Evolutionary conservation across 2,329 filamentous ascomycete species (phyloP).

Genomic region (Alternaria tenuissima): DNA sequence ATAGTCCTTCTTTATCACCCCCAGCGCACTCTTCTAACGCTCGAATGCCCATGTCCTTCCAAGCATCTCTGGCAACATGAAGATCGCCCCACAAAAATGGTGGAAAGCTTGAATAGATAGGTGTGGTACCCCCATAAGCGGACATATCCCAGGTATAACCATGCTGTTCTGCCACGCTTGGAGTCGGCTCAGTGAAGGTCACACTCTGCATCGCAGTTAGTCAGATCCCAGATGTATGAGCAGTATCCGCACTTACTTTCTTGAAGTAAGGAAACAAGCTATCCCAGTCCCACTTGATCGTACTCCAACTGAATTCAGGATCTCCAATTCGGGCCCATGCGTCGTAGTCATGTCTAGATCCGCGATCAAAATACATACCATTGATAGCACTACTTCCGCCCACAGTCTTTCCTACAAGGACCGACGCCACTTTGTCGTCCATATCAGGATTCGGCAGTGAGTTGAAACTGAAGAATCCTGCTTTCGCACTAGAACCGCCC

Average conservation of each 20-base stretch:
- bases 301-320: conserved; percentile 1
- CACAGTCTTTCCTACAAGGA: conserved; percentile 15
- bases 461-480: conserved; percentile 3
- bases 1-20: conserved; percentile 12
- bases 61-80: conserved; percentile 8
- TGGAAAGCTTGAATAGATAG: conserved; percentile 12
- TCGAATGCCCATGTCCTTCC: conserved; percentile 10
- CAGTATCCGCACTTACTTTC: background rate
- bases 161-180: background rate
- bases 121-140: conserved; percentile 12
- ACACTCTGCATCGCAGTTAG: conserved; percentile 4
- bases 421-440: background rate
- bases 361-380: conserved; percentile 14
- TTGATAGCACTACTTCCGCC: conserved; percentile 23
- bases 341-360: conserved; percentile 15
- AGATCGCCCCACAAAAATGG: conserved; percentile 15
- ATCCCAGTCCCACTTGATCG: conserved; percentile 23
- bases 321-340: conserved; percentile 18
- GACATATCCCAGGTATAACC: conserved; percentile 16
- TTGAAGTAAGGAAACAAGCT: conserved; percentile 27
- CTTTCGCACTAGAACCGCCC: background rate
- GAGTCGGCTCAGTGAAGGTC: conserved; percentile 15
- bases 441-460: conserved; percentile 13
- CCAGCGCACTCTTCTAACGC: conserved; percentile 7
- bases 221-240: no score